phyloP scores from a whole-genome alignment of 2,329 filamentous ascomycete species.

The Epichloe coenophiala region DNA sequence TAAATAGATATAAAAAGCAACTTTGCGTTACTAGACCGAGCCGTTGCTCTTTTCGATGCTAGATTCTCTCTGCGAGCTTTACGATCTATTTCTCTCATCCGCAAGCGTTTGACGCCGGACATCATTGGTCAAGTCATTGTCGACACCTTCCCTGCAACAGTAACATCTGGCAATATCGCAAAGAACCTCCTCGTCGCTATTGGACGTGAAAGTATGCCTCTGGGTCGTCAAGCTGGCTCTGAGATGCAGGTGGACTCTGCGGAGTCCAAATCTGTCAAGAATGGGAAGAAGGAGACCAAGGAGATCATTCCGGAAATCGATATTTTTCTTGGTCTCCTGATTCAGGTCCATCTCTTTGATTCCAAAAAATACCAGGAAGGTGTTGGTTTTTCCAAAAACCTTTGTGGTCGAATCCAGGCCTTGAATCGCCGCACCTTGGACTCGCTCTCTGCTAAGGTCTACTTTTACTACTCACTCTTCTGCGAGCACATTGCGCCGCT shows the following conservation, averaged over 20 bases:
- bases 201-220: conserved; percentile 50
- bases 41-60: conserved; percentile 83
- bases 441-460: conserved; percentile 84
- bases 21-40: conserved; percentile 81
- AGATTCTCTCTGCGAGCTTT: conserved; percentile 90
- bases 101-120: conserved; percentile 76
- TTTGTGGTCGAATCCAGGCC: conserved; percentile 73
- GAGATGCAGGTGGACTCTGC: conserved; percentile 63
- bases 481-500: conserved; percentile 80
- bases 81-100: conserved; percentile 87
- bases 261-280: conserved; percentile 42
- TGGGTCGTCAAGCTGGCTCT: conserved; percentile 40
- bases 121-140: conserved; percentile 69
- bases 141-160: conserved; percentile 57
- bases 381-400: conserved; percentile 67
- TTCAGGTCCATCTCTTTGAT: conserved; percentile 82
- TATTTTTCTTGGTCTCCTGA: conserved; percentile 73
- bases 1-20: conserved; percentile 81
- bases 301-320: conserved; percentile 78
- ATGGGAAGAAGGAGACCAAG: conserved; percentile 54
- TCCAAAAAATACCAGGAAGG: conserved; percentile 68
- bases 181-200: conserved; percentile 59
- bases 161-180: conserved; percentile 49
- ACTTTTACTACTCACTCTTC: conserved; percentile 96
- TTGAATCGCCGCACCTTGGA: conserved; percentile 91